Evolutionary conservation across 306 rosid species (phyloP).

Genomic region (Erythrophleum fordii): DNA sequence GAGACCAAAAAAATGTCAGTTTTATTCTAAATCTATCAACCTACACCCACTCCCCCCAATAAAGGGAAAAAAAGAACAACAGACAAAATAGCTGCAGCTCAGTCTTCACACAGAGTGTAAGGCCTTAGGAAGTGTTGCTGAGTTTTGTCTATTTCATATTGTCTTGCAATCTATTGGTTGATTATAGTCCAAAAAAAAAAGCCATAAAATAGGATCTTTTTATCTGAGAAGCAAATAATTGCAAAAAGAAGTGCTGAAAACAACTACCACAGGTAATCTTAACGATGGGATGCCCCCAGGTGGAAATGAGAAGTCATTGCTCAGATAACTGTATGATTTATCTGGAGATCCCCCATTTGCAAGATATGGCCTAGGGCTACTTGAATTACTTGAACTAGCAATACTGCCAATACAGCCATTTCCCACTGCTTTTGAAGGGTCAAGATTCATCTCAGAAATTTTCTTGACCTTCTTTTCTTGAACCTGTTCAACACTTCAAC

Average conservation of each 20-base stretch:
- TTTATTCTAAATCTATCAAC: neutral
- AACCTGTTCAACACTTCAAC: constrained; percentile 58
- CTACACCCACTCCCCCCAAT: no score
- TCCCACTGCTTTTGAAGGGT: constrained; percentile 70
- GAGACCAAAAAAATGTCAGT: neutral
- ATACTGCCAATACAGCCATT: constrained; percentile 79
- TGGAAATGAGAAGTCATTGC: constrained; percentile 74
- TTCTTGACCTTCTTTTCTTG: constrained; percentile 99
- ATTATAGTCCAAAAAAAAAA: neutral
- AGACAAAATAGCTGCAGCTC: constrained; percentile 2
- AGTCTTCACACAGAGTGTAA: neutral
- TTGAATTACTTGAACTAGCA: constrained; percentile 83
- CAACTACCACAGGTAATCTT: constrained; percentile 87
- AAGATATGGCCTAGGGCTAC: constrained; percentile 63
- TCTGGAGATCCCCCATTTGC: constrained; percentile 83
- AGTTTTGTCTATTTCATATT: constrained; percentile 27
- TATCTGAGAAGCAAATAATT: neutral
- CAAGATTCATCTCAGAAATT: constrained; percentile 86
- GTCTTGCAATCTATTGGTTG: constrained; percentile 18
- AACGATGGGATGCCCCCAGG: constrained; percentile 79
- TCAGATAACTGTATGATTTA: constrained; percentile 54
- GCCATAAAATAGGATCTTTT: neutral
- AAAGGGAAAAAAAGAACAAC: neutral
- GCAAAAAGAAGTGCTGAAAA: constrained; percentile 41
- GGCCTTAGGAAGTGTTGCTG: constrained; percentile 3